phyloP scores from a whole-genome alignment of 768 basidiomycete genomes.

The Pseudohyphozyma bogoriensis region DNA sequence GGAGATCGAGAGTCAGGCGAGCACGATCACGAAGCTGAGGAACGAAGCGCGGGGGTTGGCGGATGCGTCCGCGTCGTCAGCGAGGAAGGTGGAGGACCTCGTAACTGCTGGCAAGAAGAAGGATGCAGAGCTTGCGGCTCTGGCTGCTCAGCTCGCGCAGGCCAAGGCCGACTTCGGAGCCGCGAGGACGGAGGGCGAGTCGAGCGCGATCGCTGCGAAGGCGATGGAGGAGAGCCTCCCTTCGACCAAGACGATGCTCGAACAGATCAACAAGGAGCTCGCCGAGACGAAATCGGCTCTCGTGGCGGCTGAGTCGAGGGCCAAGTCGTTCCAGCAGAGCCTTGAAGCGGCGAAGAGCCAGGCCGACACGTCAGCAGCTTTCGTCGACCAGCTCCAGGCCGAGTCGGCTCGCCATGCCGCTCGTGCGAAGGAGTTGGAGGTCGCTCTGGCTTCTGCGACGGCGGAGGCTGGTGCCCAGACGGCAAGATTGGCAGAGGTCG shows the following conservation, averaged over 20 bases:
- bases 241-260: not conserved
- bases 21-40: too few species aligned
- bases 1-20: too few species aligned
- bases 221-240: not conserved
- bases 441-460: not conserved
- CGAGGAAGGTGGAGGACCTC: too few species aligned
- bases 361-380: constrained; percentile 29
- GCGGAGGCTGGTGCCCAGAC: not conserved
- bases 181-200: not conserved
- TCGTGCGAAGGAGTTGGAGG: constrained; percentile 44
- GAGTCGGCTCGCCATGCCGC: constrained; percentile 29
- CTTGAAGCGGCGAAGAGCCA: constrained; percentile 48
- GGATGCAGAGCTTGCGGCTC: not conserved
- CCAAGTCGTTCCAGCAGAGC: not conserved
- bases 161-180: not conserved
- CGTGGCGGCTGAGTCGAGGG: constrained; percentile 9
- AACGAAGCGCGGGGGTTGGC: too few species aligned
- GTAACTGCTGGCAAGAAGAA: not conserved
- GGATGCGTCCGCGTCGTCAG: too few species aligned
- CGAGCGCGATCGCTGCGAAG: not conserved
- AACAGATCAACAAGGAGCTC: constrained; percentile 47
- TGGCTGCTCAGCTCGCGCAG: not conserved
- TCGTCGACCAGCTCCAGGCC: constrained; percentile 8
- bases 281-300: constrained; percentile 36
- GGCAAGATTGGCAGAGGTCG: not conserved